phyloP scores from a whole-genome alignment of 1,284 basidiomycete genomes.

The Ceratobasidium sp. region DNA sequence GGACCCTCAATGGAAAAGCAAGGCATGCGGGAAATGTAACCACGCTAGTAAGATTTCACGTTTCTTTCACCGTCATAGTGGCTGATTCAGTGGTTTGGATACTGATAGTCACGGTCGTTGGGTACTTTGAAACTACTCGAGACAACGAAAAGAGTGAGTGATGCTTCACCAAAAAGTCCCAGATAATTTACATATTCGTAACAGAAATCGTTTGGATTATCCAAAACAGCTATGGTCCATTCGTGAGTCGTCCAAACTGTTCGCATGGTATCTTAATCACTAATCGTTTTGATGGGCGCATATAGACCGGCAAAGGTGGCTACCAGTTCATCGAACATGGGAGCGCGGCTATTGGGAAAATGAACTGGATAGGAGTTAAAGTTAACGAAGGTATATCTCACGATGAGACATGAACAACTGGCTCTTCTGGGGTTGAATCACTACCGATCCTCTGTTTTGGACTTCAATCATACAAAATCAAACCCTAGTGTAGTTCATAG shows the following conservation, averaged over 20 bases:
- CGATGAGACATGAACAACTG: background rate
- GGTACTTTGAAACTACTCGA: slow-evolving; percentile 3
- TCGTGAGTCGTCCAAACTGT: no score
- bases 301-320: slow-evolving; percentile 9
- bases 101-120: slow-evolving; percentile 9
- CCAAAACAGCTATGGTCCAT: slow-evolving; percentile 29
- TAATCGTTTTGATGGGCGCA: background rate
- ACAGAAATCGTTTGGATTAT: slow-evolving; percentile 23
- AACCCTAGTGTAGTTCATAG: no score
- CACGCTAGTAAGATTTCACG: slow-evolving; percentile 2
- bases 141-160: background rate
- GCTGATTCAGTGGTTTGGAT: background rate
- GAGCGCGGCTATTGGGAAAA: slow-evolving; percentile 3
- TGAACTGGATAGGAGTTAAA: slow-evolving; percentile 9
- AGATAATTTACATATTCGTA: background rate
- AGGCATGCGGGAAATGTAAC: background rate
- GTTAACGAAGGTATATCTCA: background rate
- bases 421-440: no score
- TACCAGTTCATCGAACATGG: slow-evolving; percentile 25
- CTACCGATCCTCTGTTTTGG: no score
- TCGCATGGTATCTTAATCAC: background rate
- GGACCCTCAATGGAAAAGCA: background rate
- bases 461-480: no score
- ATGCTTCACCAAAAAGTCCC: background rate
- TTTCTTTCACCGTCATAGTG: background rate